Conservation (phyloP, 208 protist genomes). For the Acanthamoeba castellanii region DNA sequence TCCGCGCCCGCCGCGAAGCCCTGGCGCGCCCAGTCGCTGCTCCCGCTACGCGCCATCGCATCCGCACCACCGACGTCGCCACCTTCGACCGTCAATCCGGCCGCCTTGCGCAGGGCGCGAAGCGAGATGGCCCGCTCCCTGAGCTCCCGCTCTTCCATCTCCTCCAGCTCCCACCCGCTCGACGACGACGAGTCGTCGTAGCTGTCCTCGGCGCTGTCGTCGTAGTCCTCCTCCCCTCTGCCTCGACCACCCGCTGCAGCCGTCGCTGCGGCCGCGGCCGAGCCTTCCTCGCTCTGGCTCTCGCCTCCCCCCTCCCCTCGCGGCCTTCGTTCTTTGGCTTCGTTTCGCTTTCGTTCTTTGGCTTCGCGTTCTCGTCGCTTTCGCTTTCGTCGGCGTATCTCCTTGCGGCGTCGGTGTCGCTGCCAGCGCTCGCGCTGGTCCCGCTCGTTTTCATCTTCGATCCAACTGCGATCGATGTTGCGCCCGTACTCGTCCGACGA, state of each 20-base stretch:
- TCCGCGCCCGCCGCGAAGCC: neutral
- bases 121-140: conserved; percentile 23
- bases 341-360: conserved; percentile 37
- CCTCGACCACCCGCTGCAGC: neutral
- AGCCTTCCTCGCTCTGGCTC: neutral
- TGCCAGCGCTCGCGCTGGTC: conserved; percentile 47
- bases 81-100: neutral
- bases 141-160: conserved; percentile 46
- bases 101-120: conserved; percentile 26
- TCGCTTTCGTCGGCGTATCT: conserved; percentile 19
- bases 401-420: conserved; percentile 13
- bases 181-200: conserved; percentile 42
- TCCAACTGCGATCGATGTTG: conserved; percentile 33
- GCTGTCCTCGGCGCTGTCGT: neutral
- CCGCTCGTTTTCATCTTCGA: conserved; percentile 33
- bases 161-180: conserved; percentile 52
- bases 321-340: neutral
- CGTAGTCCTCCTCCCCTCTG: neutral
- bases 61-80: neutral
- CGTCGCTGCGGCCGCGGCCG: neutral
- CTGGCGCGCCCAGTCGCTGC: neutral
- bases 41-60: neutral
- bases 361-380: conserved; percentile 39
- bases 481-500: conserved; percentile 46
- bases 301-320: too few relatives aligned